phyloP scores from a whole-genome alignment of 495 filamentous ascomycete genomes.

The Podospora conica region DNA sequence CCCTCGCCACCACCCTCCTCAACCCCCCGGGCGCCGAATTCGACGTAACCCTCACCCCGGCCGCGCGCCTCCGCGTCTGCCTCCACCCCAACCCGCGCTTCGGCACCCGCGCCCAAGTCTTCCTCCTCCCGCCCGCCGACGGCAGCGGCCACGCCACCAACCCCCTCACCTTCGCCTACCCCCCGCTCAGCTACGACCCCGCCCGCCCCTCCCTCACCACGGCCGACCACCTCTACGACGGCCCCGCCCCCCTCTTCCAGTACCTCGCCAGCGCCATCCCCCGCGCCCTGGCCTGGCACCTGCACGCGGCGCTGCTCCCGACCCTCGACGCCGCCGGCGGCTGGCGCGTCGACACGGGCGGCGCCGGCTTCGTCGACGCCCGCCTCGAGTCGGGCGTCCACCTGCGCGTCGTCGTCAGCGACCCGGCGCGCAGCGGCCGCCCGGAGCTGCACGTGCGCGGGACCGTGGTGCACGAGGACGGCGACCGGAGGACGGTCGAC shows the following conservation, averaged over 20 bases:
- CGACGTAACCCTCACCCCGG: conserved; percentile 36
- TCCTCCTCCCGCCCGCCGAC: conserved; percentile 20
- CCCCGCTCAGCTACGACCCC: conserved; percentile 4
- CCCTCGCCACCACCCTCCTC: conserved; percentile 18
- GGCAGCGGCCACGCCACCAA: conserved; percentile 7
- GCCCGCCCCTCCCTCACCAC: conserved; percentile 1
- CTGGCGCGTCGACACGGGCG: background rate
- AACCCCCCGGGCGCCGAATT: conserved; percentile 27
- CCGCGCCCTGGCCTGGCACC: conserved; percentile 20
- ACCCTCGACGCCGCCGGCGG: background rate
- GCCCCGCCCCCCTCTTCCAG: conserved; percentile 12
- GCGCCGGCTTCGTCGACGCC: background rate
- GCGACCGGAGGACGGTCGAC: background rate
- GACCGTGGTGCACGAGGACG: background rate
- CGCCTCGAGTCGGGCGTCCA: background rate
- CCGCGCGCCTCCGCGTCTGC: conserved; percentile 28
- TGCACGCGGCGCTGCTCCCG: background rate
- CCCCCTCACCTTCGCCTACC: conserved; percentile 15
- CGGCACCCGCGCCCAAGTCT: conserved; percentile 29
- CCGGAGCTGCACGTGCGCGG: background rate
- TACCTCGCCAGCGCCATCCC: conserved; percentile 25
- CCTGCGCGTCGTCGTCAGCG: background rate
- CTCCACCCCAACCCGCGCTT: conserved; percentile 23
- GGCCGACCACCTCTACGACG: conserved; percentile 13
- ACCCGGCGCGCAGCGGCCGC: background rate